Evolutionary conservation across 306 rosid species (phyloP), one percentile per base, ranked within the genome.

Genomic region (Oemleria cerasiformis): DNA sequence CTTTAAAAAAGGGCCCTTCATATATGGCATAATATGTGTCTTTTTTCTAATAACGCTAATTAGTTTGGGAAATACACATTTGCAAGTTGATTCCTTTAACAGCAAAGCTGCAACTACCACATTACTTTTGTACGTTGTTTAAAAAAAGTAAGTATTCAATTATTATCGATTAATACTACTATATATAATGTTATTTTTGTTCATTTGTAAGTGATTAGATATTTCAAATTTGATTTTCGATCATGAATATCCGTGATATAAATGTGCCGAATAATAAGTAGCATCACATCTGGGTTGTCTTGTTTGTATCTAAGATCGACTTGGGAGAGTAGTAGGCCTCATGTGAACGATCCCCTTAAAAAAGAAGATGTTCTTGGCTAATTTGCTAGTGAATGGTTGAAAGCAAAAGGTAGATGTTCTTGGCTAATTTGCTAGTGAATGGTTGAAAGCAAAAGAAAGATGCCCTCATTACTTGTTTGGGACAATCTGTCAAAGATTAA

Each of bases 81-180:
- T 42, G 36, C 36, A 30, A 2, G 42, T 25, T 62, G 63, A 14
- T 64, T 73, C 65, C 77, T 76, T 30, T 71, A 79, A 80, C 39
- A 63, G 75, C 60, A 79, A 66, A 81, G 75, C 84, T 75, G 75
- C 21, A 63, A 64, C 72, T 59, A n/a, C 66, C 55, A 14, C 42
- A 42, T 38, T 8, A 59, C 40, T 25, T 64, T 70, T 65, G 39
- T 65, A 56, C 40, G 7, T 15, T 25, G 69, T 9, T 19, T 21
- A 34, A 56, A 38, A 40, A 34, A 30, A 30, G 36, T 30, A 30
- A 1, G 36, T 1, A 30, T 30, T 30, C 3, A 30, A 30, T 30
- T 30, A 30, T 30, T 30, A 2, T 30, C 36, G 36, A 30, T 30
- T 30, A 30, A 30, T 30, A 30, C 3, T 1, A 30, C n/a, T 1